Conservation (phyloP, 164 flowering plant species). For the Protea cynaroides region DNA sequence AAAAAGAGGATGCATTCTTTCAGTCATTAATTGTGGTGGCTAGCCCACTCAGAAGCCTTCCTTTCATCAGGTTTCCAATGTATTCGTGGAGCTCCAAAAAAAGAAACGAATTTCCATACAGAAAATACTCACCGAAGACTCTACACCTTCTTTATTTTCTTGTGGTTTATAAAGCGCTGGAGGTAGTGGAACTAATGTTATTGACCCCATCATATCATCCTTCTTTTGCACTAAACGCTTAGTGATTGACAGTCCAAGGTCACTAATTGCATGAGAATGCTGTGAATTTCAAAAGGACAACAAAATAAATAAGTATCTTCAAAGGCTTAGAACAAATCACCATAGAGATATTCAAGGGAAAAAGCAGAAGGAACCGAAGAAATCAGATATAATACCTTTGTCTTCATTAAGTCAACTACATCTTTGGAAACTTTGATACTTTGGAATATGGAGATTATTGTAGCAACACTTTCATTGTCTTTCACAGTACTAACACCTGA, state of each 20-base stretch:
- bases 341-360: background rate
- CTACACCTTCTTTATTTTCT: conserved; percentile 41
- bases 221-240: conserved; percentile 54
- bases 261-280: conserved; percentile 82
- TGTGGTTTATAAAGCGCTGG: conserved; percentile 48
- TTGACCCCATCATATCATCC: conserved; percentile 30
- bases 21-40: too few relatives aligned
- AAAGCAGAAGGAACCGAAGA: conserved; percentile 2
- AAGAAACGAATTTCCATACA: background rate
- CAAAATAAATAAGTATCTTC: background rate
- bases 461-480: conserved; percentile 44
- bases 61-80: background rate
- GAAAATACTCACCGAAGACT: conserved; percentile 31
- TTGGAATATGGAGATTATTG: conserved; percentile 48
- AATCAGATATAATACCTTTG: conserved; percentile 47
- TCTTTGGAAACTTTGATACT: conserved; percentile 72
- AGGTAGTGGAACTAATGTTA: conserved; percentile 46
- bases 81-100: background rate
- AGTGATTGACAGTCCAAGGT: conserved; percentile 65
- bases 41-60: too few relatives aligned
- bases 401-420: conserved; percentile 47
- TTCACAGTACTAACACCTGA: conserved; percentile 33
- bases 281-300: conserved; percentile 26
- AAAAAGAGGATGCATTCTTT: too few relatives aligned
- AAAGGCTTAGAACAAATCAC: background rate